phyloP scores from a whole-genome alignment of 768 basidiomycete genomes.

The Strobilomyces echinocephalus region DNA sequence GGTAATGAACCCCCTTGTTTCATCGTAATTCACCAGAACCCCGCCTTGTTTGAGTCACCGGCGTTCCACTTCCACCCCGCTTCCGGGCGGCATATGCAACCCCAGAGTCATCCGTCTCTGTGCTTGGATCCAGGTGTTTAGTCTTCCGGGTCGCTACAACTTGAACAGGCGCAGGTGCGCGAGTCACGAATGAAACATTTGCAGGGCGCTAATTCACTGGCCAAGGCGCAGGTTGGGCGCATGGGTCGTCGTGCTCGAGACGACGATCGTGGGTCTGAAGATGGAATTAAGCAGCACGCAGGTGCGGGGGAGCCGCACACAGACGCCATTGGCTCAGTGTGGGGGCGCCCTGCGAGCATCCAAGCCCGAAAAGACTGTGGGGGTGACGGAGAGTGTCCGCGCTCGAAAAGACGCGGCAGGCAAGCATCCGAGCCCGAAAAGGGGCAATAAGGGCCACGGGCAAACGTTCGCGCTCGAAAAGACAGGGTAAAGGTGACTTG shows the following conservation, averaged over 20 bases:
- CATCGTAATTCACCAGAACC: constrained; percentile 20
- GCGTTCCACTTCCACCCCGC: constrained; percentile 31
- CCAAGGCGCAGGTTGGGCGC: constrained; percentile 60
- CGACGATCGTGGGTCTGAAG: constrained; percentile 68
- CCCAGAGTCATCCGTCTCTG: constrained; percentile 64
- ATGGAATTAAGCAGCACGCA: constrained; percentile 60
- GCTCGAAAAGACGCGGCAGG: no score
- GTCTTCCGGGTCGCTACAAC: constrained; percentile 39
- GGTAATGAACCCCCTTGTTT: constrained; percentile 18
- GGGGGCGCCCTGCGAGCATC: no score
- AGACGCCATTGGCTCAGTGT: constrained; percentile 67
- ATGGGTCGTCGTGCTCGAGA: no score
- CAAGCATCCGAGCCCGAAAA: no score
- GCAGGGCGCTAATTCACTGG: constrained; percentile 55
- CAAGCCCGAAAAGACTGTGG: no score
- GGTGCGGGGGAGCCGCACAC: constrained; percentile 57
- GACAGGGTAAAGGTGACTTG: no score
- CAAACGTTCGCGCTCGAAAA: no score
- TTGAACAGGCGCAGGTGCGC: constrained; percentile 59
- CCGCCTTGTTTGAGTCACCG: constrained; percentile 15
- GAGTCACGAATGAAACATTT: constrained; percentile 65
- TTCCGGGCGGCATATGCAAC: constrained; percentile 70
- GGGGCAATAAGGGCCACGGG: no score
- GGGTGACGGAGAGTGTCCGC: no score
- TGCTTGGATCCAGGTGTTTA: constrained; percentile 62